A percentile compares a stretch with the other conserved stretches of the same genome.
These are phyloP conservation scores for Ramichloridium luteum DNA, from an alignment of 2,329 filamentous ascomycete genomes.

Conservation along the genomic window DNA sequence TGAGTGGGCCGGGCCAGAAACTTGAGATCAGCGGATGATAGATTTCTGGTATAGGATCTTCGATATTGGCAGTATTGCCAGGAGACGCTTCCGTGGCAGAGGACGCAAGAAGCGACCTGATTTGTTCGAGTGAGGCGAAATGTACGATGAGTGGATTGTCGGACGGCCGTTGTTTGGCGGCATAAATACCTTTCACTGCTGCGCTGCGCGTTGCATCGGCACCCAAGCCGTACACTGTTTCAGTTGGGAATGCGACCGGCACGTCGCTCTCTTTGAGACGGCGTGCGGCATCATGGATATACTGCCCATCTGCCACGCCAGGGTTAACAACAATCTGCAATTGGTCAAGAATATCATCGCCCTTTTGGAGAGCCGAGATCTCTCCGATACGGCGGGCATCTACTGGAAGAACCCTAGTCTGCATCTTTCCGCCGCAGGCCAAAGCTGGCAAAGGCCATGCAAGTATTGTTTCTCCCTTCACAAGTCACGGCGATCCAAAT, in stretches of 20 bases:
- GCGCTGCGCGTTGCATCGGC: conserved; percentile 80
- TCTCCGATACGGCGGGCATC: conserved; percentile 30
- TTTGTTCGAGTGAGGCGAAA: conserved; percentile 66
- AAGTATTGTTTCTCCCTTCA: too few species aligned
- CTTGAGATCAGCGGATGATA: conserved; percentile 65
- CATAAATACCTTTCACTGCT: conserved; percentile 84
- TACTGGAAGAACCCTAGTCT: conserved; percentile 30
- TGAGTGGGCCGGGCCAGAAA: conserved; percentile 94
- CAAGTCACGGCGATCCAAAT: too few species aligned
- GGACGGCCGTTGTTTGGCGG: conserved; percentile 75
- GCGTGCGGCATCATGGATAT: conserved; percentile 53
- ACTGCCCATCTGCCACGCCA: conserved; percentile 33
- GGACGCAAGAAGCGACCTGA: conserved; percentile 46
- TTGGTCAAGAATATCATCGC: conserved; percentile 25
- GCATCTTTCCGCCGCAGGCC: too few species aligned
- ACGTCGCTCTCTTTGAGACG: conserved; percentile 52
- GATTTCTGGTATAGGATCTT: conserved; percentile 52
- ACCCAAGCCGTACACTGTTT: conserved; percentile 95
- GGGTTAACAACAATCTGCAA: conserved; percentile 20
- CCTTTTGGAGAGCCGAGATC: conserved; percentile 20
- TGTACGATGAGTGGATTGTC: conserved; percentile 97
- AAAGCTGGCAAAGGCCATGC: too few species aligned
- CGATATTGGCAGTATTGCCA: conserved; percentile 5
- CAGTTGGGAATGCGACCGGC: conserved; percentile 90
- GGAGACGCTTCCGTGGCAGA: conserved; percentile 3